These are phyloP conservation scores for Alternaria conjuncta DNA, from an alignment of 2,329 filamentous ascomycete species.

Conservation along the genomic window DNA sequence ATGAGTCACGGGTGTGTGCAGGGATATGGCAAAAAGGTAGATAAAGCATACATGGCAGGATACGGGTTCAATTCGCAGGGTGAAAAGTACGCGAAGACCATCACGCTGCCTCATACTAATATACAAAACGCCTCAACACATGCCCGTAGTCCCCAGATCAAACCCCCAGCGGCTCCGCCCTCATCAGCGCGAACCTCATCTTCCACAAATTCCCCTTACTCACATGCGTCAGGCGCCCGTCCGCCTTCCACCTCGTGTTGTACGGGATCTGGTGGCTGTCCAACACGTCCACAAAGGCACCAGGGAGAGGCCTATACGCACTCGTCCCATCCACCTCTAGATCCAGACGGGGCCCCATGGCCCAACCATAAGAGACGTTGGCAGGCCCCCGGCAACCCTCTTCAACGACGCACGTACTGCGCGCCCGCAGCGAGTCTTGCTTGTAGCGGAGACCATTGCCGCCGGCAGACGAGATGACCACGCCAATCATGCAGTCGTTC, in stretches of 20 bases:
- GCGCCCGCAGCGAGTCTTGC: neutral
- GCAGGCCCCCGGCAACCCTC: too few species aligned
- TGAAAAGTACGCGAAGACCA: neutral
- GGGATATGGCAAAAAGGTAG: too few species aligned
- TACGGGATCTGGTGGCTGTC: neutral
- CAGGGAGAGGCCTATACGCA: neutral
- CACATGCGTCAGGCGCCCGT: neutral
- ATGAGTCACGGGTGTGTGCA: neutral
- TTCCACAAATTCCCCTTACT: too few species aligned
- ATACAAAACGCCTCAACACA: neutral
- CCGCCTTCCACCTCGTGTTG: neutral
- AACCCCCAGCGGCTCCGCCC: neutral
- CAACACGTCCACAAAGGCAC: neutral
- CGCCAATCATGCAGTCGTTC: neutral
- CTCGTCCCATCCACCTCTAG: neutral
- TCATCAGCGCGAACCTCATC: too few species aligned
- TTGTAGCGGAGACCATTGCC: neutral
- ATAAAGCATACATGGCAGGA: neutral
- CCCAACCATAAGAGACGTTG: neutral
- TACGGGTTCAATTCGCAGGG: neutral
- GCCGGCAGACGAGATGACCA: neutral
- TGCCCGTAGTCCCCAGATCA: neutral
- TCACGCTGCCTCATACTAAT: neutral
- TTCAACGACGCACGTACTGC: neutral
- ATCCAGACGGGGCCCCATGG: neutral